phyloP scores from a whole-genome alignment of 257 asterid genomes.

The Nemophila menziesii region DNA sequence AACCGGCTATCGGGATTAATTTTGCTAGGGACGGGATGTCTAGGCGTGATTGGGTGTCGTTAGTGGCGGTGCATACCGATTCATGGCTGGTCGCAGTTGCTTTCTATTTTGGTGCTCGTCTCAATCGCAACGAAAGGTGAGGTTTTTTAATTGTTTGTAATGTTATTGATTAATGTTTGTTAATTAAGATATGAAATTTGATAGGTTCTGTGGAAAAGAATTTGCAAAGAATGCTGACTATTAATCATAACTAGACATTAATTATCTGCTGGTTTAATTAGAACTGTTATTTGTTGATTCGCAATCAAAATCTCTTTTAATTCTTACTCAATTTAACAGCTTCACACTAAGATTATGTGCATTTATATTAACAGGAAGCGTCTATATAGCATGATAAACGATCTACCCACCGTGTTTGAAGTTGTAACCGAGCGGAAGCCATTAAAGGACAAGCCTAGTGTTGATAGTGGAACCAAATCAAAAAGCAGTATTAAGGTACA shows the following conservation, averaged over 20 bases:
- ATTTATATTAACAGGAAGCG: slow-evolving; percentile 19
- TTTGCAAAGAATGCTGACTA: too few species aligned
- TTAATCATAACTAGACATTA: too few species aligned
- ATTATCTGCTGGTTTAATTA: too few species aligned
- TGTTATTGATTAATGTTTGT: background rate
- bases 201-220: background rate
- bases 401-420: slow-evolving; percentile 24
- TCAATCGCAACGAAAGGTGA: slow-evolving; percentile 25
- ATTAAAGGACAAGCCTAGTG: slow-evolving; percentile 17
- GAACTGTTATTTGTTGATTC: too few species aligned
- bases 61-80: slow-evolving; percentile 23
- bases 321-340: too few species aligned
- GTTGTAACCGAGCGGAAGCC: slow-evolving; percentile 18
- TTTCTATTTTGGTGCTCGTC: slow-evolving; percentile 27
- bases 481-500: slow-evolving; percentile 19
- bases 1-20: slow-evolving; percentile 26
- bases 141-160: background rate
- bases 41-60: slow-evolving; percentile 23
- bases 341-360: slow-evolving; percentile 2
- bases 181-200: too few species aligned
- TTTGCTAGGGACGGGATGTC: slow-evolving; percentile 28
- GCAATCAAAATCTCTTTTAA: too few species aligned
- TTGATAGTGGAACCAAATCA: slow-evolving; percentile 20
- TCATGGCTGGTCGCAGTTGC: slow-evolving; percentile 22
- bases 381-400: slow-evolving; percentile 23